Percentiles rank a stretch among this genome's conserved stretches.
These are phyloP conservation scores for Obelidium mucronatum DNA, from an alignment of 192 early-diverging fungal species.

Conservation along the genomic window DNA sequence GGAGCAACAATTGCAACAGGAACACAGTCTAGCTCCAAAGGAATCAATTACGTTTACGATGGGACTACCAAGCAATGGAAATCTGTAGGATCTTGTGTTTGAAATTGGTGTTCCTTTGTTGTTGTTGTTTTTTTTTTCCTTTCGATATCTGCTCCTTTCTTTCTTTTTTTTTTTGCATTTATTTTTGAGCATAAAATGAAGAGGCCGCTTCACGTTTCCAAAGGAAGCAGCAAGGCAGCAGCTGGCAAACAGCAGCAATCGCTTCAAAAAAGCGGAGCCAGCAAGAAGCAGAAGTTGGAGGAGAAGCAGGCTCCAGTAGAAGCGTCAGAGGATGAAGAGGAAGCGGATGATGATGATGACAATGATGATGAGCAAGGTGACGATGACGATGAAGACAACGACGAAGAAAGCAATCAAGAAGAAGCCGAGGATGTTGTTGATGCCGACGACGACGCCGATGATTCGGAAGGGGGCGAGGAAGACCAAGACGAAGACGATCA, in stretches of 20 bases:
- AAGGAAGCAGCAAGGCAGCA: background rate
- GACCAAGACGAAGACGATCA: conserved; percentile 13
- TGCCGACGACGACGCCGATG: no score
- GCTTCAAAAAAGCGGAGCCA: no score
- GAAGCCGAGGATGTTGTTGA: conserved; percentile 26
- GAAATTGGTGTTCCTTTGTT: no score
- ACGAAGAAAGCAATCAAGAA: conserved; percentile 4
- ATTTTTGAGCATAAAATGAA: conserved; percentile 17
- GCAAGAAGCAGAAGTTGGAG: background rate
- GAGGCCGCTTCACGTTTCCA: background rate
- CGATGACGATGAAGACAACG: background rate
- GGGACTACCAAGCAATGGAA: no score
- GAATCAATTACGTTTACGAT: no score
- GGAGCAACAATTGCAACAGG: no score
- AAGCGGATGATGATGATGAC: background rate
- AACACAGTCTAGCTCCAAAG: no score
- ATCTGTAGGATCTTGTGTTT: no score
- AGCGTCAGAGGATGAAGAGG: background rate
- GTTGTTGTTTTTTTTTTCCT: no score
- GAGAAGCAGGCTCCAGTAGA: background rate
- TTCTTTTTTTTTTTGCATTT: conserved; percentile 15
- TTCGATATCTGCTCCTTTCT: conserved; percentile 11
- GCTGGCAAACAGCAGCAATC: conserved; percentile 8
- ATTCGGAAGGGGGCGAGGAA: conserved; percentile 19
- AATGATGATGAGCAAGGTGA: background rate